Evolutionary conservation across 2,329 filamentous ascomycete genomes (phyloP).

Genomic region (Cryphonectria carpinicola): DNA sequence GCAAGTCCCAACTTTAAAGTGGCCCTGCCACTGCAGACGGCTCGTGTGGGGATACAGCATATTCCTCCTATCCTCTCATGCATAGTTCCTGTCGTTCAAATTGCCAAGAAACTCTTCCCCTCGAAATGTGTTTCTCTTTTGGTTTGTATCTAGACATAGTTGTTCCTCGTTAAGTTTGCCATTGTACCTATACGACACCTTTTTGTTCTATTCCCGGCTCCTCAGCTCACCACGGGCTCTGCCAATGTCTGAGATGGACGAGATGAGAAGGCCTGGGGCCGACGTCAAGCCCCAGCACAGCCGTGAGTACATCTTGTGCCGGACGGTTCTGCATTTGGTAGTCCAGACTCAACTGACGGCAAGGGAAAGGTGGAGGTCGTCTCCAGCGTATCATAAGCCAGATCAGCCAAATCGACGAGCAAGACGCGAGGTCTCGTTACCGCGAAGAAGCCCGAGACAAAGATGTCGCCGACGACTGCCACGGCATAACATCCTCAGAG

Average conservation of each 20-base stretch:
- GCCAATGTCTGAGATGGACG: slow-evolving; percentile 11
- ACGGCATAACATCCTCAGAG: slow-evolving; percentile 37
- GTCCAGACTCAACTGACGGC: neutral
- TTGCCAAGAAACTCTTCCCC: neutral
- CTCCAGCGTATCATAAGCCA: slow-evolving; percentile 28
- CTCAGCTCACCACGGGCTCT: neutral
- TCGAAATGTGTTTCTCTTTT: neutral
- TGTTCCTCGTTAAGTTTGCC: neutral
- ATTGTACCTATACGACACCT: neutral
- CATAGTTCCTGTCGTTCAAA: neutral
- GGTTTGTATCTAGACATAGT: neutral
- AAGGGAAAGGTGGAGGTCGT: slow-evolving; percentile 14
- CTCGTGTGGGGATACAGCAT: neutral
- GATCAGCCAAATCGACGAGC: slow-evolving; percentile 40
- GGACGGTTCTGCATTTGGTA: neutral
- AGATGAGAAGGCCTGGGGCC: neutral
- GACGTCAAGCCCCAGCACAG: slow-evolving; percentile 8
- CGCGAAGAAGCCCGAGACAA: slow-evolving; percentile 48
- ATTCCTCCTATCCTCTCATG: neutral
- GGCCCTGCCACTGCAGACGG: neutral
- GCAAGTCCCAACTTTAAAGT: neutral
- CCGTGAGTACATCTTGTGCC: slow-evolving; percentile 15
- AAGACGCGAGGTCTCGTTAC: slow-evolving; percentile 47
- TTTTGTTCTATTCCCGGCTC: neutral
- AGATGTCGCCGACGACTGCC: slow-evolving; percentile 31